phyloP scores from a whole-genome alignment of 257 asterid species.

The Gardenia jasminoides region DNA sequence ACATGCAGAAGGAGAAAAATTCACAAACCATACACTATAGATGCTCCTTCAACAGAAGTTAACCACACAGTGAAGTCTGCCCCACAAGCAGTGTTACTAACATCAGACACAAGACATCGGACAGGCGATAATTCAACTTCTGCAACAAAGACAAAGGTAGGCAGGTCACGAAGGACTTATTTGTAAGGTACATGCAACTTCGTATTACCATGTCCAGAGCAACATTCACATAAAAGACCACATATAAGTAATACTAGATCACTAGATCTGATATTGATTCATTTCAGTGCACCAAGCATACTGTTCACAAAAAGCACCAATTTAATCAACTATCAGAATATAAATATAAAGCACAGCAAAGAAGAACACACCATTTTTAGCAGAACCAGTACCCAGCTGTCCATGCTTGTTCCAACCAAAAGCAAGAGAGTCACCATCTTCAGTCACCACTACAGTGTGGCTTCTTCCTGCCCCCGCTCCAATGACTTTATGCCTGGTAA shows the following conservation, averaged over 20 bases:
- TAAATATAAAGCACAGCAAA: background rate
- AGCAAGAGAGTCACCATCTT: slow-evolving; percentile 67
- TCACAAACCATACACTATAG: slow-evolving; percentile 77
- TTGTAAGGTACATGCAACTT: background rate
- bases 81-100: slow-evolving; percentile 65
- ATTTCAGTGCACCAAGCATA: background rate
- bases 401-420: slow-evolving; percentile 99
- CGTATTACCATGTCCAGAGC: background rate
- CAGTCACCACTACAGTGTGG: slow-evolving; percentile 88
- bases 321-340: background rate
- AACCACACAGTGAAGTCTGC: slow-evolving; percentile 96
- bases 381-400: slow-evolving; percentile 84
- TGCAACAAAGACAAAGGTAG: slow-evolving; percentile 31
- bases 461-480: slow-evolving; percentile 79
- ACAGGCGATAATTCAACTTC: slow-evolving; percentile 84
- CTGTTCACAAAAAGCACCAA: background rate
- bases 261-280: background rate
- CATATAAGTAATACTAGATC: background rate
- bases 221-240: background rate
- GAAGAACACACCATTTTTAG: slow-evolving; percentile 61
- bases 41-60: slow-evolving; percentile 84
- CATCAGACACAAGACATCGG: slow-evolving; percentile 67
- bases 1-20: slow-evolving; percentile 12
- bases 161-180: background rate
- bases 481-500: slow-evolving; percentile 63